Evolutionary conservation across 805 yeast species (phyloP), one percentile per base, ranked within the genome.

Genomic region (Suhomyces sp.): DNA sequence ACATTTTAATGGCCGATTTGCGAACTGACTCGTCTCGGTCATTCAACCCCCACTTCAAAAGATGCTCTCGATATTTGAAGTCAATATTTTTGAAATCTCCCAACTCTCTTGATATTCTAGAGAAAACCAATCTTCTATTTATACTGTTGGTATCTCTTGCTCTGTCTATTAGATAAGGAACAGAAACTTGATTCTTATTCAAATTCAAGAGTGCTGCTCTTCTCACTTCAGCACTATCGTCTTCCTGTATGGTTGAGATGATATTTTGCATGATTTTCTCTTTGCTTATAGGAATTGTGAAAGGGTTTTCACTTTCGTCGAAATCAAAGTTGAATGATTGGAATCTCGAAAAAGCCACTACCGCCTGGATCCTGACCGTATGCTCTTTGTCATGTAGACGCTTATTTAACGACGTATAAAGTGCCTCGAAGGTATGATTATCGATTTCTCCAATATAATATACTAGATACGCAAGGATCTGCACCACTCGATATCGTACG

Each of bases 211-310:
- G 70, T 0, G 93, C 93, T 0, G 96, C 91, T 54, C 96, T 78
- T 58, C 98, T 79, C 1, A 92, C 97, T 56, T 94, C 98, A 0
- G 97, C 85, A 60, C 87, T 86, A 2, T 89, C 81, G 69, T 93
- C 99, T 62, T 86, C 82, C 61, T 84, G 86, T 60, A 90, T 74
- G 0, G 85, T 77, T n/a, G 51, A 19, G 12, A 52, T 42, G 7
- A 57, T 40, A 10, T 49, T 51, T 12, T 49, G 51, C 33, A 46
- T 48, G 31, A 57, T 51, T 17, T 49, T 47, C 7, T 54, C 54
- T 23, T 49, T 52, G 47, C 49, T 54, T 35, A 57, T 45, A 17
- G 55, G 56, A 17, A 54, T 50, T 19, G 47, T 49, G 46, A 57
- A 54, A 2, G 60, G 56, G 23, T 46, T 51, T 24, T 47, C 49